Evolutionary conservation across 2,329 filamentous ascomycete genomes (phyloP).

Genomic region (Atkinsonella hypoxylon): DNA sequence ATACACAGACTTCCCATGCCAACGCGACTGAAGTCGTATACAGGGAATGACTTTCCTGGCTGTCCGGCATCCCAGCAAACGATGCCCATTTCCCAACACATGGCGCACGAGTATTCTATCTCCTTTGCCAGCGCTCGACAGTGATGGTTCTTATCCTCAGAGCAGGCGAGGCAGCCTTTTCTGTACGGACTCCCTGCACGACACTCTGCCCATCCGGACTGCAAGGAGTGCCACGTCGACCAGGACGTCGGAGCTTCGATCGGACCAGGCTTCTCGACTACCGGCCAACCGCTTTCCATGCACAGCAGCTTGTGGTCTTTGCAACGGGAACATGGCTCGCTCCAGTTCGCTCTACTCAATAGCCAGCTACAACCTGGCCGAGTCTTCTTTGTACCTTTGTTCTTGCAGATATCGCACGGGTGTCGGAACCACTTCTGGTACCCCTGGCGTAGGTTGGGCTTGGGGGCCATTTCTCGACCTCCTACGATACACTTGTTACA

Average conservation of each 20-base stretch:
- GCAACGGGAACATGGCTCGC: conserved; percentile 13
- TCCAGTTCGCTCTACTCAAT: conserved; percentile 10
- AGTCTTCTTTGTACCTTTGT: conserved; percentile 4
- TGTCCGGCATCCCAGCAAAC: conserved; percentile 12
- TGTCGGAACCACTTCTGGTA: conserved; percentile 13
- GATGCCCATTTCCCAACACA: conserved; percentile 20
- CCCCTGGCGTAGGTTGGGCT: conserved; percentile 11
- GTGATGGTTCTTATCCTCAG: conserved; percentile 6
- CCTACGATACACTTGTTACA: background rate
- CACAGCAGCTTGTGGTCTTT: conserved; percentile 9
- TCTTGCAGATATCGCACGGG: conserved; percentile 13
- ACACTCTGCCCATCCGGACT: conserved; percentile 10
- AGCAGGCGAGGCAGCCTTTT: conserved; percentile 10
- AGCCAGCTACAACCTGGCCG: conserved; percentile 13
- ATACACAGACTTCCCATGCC: conserved; percentile 18
- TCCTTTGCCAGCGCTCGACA: conserved; percentile 10
- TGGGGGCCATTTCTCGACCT: background rate
- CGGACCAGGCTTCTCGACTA: conserved; percentile 6
- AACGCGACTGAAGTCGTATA: conserved; percentile 19
- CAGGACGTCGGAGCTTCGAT: conserved; percentile 8
- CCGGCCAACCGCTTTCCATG: conserved; percentile 9
- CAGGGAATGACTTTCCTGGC: conserved; percentile 9
- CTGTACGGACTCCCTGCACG: conserved; percentile 8
- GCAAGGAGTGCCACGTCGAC: conserved; percentile 6
- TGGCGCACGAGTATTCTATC: conserved; percentile 12